These are phyloP conservation scores for Naganishia onofrii DNA, from an alignment of 768 basidiomycete genomes.

Conservation along the genomic window DNA sequence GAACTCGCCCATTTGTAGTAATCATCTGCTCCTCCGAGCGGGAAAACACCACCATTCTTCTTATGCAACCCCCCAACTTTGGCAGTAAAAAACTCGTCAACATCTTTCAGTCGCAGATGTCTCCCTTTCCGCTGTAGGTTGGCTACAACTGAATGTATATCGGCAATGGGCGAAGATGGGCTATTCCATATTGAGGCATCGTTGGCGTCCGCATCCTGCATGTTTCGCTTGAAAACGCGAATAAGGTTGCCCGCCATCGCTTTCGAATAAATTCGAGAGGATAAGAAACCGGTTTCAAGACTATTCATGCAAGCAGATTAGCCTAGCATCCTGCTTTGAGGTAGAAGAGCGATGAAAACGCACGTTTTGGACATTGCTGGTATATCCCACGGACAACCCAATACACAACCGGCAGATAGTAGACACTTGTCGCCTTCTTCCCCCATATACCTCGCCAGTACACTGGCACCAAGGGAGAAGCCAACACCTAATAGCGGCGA, in stretches of 20 bases:
- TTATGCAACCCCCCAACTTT: conserved; percentile 44
- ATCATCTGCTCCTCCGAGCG: conserved; percentile 45
- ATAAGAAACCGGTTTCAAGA: conserved; percentile 44
- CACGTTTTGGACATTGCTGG: conserved; percentile 45
- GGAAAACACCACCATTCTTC: conserved; percentile 44
- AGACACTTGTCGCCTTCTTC: conserved; percentile 63
- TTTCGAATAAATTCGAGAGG: conserved; percentile 42
- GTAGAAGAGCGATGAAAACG: background rate
- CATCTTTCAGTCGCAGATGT: conserved; percentile 38
- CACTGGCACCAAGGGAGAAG: conserved; percentile 90
- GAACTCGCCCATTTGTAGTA: conserved; percentile 52
- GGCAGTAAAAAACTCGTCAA: conserved; percentile 44
- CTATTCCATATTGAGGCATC: background rate
- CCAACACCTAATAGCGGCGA: conserved; percentile 83
- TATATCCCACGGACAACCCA: conserved; percentile 50
- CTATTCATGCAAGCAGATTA: conserved; percentile 3
- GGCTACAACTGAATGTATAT: background rate
- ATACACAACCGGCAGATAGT: conserved; percentile 41
- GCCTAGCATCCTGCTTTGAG: background rate
- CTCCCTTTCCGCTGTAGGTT: conserved; percentile 19
- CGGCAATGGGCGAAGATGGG: background rate
- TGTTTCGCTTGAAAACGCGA: conserved; percentile 38
- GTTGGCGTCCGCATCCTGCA: background rate
- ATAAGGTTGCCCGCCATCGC: conserved; percentile 47
- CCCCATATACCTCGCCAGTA: conserved; percentile 82